These are phyloP conservation scores for Globisporangium echinulatum DNA, from an alignment of 352 stramenopile genomes.

Conservation along the genomic window DNA sequence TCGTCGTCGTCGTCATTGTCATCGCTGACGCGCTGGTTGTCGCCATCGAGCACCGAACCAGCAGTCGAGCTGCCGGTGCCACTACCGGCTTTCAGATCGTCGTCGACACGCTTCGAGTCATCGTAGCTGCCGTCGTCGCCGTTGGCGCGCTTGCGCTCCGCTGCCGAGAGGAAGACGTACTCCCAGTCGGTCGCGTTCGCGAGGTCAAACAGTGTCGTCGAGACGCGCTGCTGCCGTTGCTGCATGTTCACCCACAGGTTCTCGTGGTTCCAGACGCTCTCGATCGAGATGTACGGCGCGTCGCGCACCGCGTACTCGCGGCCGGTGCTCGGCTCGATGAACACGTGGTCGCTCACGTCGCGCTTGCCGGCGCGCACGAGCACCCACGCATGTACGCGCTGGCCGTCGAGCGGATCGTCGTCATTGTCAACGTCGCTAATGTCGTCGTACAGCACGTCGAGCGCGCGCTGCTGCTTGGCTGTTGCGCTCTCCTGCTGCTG, in stretches of 20 bases:
- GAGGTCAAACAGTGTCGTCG: conserved; percentile 78
- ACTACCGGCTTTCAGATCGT: conserved; percentile 34
- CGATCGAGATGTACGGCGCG: conserved; percentile 82
- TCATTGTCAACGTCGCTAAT: conserved; percentile 66
- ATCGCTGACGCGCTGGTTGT: conserved; percentile 31
- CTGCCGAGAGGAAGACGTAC: conserved; percentile 84
- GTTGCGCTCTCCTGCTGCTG: conserved; percentile 24
- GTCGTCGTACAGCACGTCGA: conserved; percentile 50
- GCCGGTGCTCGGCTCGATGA: conserved; percentile 92
- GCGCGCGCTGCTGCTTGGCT: conserved; percentile 18
- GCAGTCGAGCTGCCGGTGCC: conserved; percentile 22
- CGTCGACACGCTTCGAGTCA: not conserved
- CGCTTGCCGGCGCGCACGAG: conserved; percentile 89
- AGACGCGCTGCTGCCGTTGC: conserved; percentile 52
- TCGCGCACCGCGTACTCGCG: conserved; percentile 70
- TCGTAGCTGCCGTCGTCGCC: conserved; percentile 20
- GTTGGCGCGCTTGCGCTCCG: conserved; percentile 55
- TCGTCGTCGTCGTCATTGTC: conserved; percentile 33
- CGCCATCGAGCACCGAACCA: conserved; percentile 22
- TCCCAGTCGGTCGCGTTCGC: conserved; percentile 85
- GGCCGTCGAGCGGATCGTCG: conserved; percentile 60
- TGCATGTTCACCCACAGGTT: conserved; percentile 97
- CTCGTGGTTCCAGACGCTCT: conserved; percentile 91
- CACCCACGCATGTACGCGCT: conserved; percentile 89
- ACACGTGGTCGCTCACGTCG: conserved; percentile 79